Evolutionary conservation across 1,284 basidiomycete genomes (phyloP).

Genomic region (Kwoniella shivajii): DNA sequence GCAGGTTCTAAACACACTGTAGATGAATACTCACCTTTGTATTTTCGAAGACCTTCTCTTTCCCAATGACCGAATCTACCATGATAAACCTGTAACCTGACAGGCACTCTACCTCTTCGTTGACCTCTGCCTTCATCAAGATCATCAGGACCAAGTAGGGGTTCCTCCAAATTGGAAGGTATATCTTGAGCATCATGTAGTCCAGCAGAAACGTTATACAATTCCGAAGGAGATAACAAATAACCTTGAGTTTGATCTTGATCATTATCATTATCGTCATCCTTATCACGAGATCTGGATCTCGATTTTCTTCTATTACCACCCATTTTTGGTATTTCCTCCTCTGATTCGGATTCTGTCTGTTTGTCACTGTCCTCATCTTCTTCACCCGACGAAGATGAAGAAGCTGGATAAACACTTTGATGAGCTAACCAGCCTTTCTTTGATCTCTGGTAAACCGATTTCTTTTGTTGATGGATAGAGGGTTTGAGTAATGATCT

Average conservation of each 20-base stretch:
- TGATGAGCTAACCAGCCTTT: slow-evolving; percentile 55
- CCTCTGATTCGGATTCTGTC: slow-evolving; percentile 39
- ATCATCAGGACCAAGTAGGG: slow-evolving; percentile 42
- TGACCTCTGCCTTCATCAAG: slow-evolving; percentile 16
- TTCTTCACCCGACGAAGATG: slow-evolving; percentile 38
- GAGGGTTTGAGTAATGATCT: slow-evolving; percentile 27
- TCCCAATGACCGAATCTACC: slow-evolving; percentile 53
- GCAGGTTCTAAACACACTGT: background rate
- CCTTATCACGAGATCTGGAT: background rate
- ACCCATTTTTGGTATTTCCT: slow-evolving; percentile 34
- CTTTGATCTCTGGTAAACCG: slow-evolving; percentile 28
- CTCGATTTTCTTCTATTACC: slow-evolving; percentile 23
- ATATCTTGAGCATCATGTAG: background rate
- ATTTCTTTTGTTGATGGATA: slow-evolving; percentile 4
- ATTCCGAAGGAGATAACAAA: slow-evolving; percentile 23
- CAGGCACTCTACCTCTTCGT: slow-evolving; percentile 29
- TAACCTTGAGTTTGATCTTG: slow-evolving; percentile 20
- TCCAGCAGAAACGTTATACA: slow-evolving; percentile 16
- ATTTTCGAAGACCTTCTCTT: slow-evolving; percentile 48
- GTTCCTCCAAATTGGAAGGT: slow-evolving; percentile 32
- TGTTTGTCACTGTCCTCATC: slow-evolving; percentile 45
- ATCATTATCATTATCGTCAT: slow-evolving; percentile 13
- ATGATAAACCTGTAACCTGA: slow-evolving; percentile 51
- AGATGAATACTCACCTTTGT: slow-evolving; percentile 44
- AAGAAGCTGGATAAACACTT: slow-evolving; percentile 51